phyloP scores from a whole-genome alignment of 805 yeast genomes.

The Yueomyces sinensis region DNA sequence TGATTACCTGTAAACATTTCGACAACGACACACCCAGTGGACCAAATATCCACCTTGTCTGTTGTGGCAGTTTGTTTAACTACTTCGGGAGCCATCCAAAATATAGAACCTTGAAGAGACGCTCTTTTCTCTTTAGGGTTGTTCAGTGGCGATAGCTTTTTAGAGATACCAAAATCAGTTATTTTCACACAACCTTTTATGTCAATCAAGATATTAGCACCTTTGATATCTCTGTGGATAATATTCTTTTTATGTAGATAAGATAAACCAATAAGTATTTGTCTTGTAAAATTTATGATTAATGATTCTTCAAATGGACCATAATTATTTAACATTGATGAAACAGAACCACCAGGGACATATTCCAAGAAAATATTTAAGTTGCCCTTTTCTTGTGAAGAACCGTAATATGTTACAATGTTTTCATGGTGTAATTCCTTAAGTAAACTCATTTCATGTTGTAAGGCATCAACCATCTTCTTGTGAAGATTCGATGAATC shows the following conservation, averaged over 20 bases:
- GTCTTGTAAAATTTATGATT: conserved; percentile 58
- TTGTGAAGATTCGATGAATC: conserved; percentile 25
- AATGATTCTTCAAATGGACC: conserved; percentile 74
- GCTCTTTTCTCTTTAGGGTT: conserved; percentile 38
- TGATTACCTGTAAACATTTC: conserved; percentile 96
- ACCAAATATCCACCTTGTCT: conserved; percentile 92
- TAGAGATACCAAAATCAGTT: conserved; percentile 77
- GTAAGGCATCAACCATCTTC: conserved; percentile 66
- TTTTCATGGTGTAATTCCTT: conserved; percentile 79
- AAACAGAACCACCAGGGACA: conserved; percentile 64
- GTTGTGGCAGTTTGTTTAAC: conserved; percentile 89
- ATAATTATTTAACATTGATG: conserved; percentile 54
- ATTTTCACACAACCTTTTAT: conserved; percentile 72
- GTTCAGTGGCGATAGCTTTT: conserved; percentile 46
- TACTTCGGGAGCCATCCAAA: conserved; percentile 99
- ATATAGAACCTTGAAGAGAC: conserved; percentile 86
- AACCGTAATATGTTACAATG: conserved; percentile 85
- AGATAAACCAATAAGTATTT: conserved; percentile 59
- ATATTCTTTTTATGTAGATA: conserved; percentile 66
- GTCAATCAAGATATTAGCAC: conserved; percentile 75
- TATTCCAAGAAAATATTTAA: conserved; percentile 73
- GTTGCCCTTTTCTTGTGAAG: conserved; percentile 56
- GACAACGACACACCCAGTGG: conserved; percentile 84
- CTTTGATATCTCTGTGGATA: conserved; percentile 79
- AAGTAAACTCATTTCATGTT: conserved; percentile 66